phyloP scores from a whole-genome alignment of 2,329 filamentous ascomycete genomes.

The Exophiala alcalophila region DNA sequence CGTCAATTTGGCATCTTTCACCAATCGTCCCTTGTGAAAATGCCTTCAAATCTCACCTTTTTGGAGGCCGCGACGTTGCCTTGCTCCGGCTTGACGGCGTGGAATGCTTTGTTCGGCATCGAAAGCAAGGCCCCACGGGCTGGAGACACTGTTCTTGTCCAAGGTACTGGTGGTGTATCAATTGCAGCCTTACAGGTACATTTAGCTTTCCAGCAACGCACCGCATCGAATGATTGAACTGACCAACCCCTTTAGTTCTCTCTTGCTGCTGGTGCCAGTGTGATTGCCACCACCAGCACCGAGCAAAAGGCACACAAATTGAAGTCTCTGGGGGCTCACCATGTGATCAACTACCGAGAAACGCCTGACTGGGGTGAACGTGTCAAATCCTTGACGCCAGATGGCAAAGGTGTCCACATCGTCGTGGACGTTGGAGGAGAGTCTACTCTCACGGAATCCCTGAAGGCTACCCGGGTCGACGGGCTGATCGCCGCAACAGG shows the following conservation, averaged over 20 bases:
- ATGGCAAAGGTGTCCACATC: slow-evolving; percentile 57
- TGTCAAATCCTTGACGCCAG: slow-evolving; percentile 50
- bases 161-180: slow-evolving; percentile 60
- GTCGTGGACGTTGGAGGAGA: slow-evolving; percentile 64
- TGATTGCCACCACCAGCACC: slow-evolving; percentile 59
- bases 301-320: slow-evolving; percentile 53
- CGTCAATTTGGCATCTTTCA: no score
- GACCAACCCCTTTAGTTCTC: slow-evolving; percentile 38
- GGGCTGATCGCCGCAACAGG: slow-evolving; percentile 52
- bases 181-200: slow-evolving; percentile 37
- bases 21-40: no score
- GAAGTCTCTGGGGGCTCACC: slow-evolving; percentile 55
- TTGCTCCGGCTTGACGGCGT: no score
- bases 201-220: background rate
- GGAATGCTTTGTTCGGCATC: no score
- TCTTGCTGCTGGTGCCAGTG: slow-evolving; percentile 49
- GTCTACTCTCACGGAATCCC: slow-evolving; percentile 55
- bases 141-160: slow-evolving; percentile 57
- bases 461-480: slow-evolving; percentile 48
- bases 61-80: no score
- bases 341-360: slow-evolving; percentile 60
- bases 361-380: slow-evolving; percentile 58
- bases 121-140: no score
- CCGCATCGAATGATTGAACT: background rate
- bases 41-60: no score